Evolutionary conservation across 2,329 filamentous ascomycete species (phyloP).

Genomic region (Fusarium sp.): DNA sequence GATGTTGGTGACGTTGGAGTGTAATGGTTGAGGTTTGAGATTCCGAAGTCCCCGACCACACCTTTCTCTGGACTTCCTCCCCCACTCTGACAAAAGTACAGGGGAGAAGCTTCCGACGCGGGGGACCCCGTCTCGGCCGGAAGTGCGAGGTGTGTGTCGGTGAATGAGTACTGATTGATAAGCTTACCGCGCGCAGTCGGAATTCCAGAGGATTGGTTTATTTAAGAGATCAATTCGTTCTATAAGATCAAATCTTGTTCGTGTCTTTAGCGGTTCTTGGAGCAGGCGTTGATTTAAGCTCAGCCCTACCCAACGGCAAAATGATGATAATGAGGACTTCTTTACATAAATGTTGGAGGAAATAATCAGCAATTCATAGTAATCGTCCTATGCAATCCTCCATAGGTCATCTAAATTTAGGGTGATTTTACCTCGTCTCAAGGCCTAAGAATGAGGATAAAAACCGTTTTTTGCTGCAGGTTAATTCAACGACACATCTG

Average conservation of each 20-base stretch:
- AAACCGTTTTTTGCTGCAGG: too few relatives aligned
- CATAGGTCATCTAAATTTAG: too few relatives aligned
- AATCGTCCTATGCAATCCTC: too few relatives aligned
- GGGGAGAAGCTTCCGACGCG: slow-evolving; percentile 12
- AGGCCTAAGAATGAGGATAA: too few relatives aligned
- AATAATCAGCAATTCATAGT: too few relatives aligned
- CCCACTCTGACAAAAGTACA: slow-evolving; percentile 16
- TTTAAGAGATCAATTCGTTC: not conserved
- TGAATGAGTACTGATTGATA: not conserved
- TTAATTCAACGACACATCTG: too few relatives aligned
- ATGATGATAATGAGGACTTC: too few relatives aligned
- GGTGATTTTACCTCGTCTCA: too few relatives aligned
- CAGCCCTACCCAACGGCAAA: too few relatives aligned
- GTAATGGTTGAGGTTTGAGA: not conserved
- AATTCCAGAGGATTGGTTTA: not conserved
- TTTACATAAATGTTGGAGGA: too few relatives aligned
- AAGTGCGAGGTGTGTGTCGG: slow-evolving; percentile 20
- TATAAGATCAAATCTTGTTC: not conserved
- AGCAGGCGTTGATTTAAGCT: not conserved
- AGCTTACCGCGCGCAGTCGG: not conserved
- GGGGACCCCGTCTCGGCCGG: slow-evolving; percentile 23
- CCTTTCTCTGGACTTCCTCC: slow-evolving; percentile 30
- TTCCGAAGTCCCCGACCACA: slow-evolving; percentile 25
- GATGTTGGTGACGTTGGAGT: not conserved
- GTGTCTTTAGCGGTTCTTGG: not conserved